Conservation (phyloP, 164 flowering plant genomes). For the Euptelea pleiosperma region DNA sequence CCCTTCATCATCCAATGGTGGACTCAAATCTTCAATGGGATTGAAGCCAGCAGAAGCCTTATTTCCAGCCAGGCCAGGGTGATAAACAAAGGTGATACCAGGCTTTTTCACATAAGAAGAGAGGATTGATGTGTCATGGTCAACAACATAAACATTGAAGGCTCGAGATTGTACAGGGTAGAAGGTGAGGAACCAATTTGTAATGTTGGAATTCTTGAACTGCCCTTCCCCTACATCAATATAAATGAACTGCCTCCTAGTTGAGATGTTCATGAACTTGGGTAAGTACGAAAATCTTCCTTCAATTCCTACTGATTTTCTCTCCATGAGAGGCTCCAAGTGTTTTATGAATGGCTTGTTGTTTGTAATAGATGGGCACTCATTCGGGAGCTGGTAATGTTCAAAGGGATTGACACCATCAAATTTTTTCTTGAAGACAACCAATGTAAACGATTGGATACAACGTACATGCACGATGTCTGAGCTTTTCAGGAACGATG, state of each 20-base stretch:
- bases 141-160: slow-evolving; percentile 56
- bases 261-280: slow-evolving; percentile 44
- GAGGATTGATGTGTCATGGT: slow-evolving; percentile 58
- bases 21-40: slow-evolving; percentile 30
- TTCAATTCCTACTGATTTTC: slow-evolving; percentile 22
- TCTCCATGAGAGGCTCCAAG: slow-evolving; percentile 61
- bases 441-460: slow-evolving; percentile 43
- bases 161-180: slow-evolving; percentile 41
- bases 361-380: slow-evolving; percentile 51
- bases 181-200: slow-evolving; percentile 43
- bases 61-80: slow-evolving; percentile 58
- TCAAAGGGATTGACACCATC: slow-evolving; percentile 35
- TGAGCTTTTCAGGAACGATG: slow-evolving; percentile 60
- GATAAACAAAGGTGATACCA: slow-evolving; percentile 70
- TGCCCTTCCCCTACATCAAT: slow-evolving; percentile 69
- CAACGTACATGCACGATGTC: slow-evolving; percentile 53
- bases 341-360: slow-evolving; percentile 41
- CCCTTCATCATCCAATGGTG: slow-evolving; percentile 34
- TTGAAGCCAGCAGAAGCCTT: slow-evolving; percentile 6
- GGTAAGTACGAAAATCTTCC: slow-evolving; percentile 46
- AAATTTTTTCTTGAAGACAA: slow-evolving; percentile 62
- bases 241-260: slow-evolving; percentile 46
- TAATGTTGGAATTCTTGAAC: slow-evolving; percentile 31
- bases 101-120: slow-evolving; percentile 63
- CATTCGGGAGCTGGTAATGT: slow-evolving; percentile 48